Base-by-base conservation (phyloP, 805 yeast species). In the Hanseniaspora pseudoguilliermondii region DNA sequence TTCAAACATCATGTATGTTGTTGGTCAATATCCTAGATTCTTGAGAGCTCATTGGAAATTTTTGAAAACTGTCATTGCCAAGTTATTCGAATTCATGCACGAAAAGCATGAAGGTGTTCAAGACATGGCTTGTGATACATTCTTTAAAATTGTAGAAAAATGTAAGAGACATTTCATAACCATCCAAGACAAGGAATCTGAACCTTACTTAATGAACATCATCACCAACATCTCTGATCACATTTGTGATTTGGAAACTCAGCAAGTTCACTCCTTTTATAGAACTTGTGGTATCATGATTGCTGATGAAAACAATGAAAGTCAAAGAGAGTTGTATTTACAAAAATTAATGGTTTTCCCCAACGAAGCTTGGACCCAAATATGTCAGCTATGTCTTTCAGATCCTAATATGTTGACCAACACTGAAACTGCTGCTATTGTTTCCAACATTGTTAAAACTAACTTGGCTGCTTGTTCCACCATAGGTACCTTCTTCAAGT, bases 61-160 rank as follows among this genome's bases (percentile, higher is more conserved):
- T 64, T 73, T 93, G 68, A 91, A 90, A 69, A 93, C 97, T 0
- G 99, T 93, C 46, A 91, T 93, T 59, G 84, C 87, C 71, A 93
- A 93, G 70, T 77, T 93, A 64, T 93, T 93, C 70, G 98, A 93
- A 70, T 93, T 93, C 66, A 93, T 93, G 99, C 97, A 93, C 73
- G 99, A 93, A 76, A 89, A 97, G n/a, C 99, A 93, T 71, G 99
- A 91, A 71, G 98, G 98, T 74, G 98, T 93, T 59, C 98, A 93
- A 73, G 98, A 93, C 71, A 93, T 93, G 98, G 98, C 99, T 9
- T 93, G 98, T 75, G 99, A 93, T 70, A 93, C 99, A 0, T 93
- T 93, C 67, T 91, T 91, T 67, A 93, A 93, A 70, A 93, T 93
- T 69, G 87, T 96, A 23, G 83, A 81, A 62, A 93, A 93, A 72